Percentiles rank a stretch among this genome's conserved stretches.
Conservation (phyloP, 805 yeast species). For the Saccharomycopsis fibuligera region DNA sequence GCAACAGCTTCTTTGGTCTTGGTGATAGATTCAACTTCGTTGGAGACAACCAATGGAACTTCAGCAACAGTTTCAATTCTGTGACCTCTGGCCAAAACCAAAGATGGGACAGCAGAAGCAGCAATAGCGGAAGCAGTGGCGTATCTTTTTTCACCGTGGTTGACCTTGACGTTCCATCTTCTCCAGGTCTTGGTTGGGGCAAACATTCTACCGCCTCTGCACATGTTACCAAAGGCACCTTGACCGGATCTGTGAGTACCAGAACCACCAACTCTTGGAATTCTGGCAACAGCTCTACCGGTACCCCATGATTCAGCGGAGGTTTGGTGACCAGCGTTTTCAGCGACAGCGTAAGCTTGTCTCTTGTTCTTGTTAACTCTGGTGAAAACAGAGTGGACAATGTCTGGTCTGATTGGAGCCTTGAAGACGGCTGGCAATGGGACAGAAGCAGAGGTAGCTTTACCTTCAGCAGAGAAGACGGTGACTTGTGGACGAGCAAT, state of each 20-base stretch:
- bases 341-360: conserved; percentile 99
- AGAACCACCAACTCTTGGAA: conserved; percentile 99
- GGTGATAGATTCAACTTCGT: conserved; percentile 84
- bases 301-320: conserved; percentile 99
- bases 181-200: conserved; percentile 99
- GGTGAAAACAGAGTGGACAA: conserved; percentile 98
- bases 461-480: conserved; percentile 84
- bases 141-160: conserved; percentile 99
- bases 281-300: conserved; percentile 99
- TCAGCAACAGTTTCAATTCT: conserved; percentile 96
- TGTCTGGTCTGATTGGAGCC: conserved; percentile 99
- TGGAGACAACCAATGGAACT: conserved; percentile 95
- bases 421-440: conserved; percentile 98
- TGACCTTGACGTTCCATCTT: conserved; percentile 99
- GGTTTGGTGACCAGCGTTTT: conserved; percentile 99
- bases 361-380: conserved; percentile 99
- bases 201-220: conserved; percentile 99
- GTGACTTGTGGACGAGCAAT: conserved; percentile 93
- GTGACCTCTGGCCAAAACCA: conserved; percentile 99
- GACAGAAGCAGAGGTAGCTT: conserved; percentile 73
- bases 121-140: conserved; percentile 99
- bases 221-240: conserved; percentile 99
- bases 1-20: conserved; percentile 99
- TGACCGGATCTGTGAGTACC: conserved; percentile 99
- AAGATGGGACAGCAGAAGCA: conserved; percentile 96